phyloP scores from a whole-genome alignment of 805 yeast genomes.

The Candida peoriensis region DNA sequence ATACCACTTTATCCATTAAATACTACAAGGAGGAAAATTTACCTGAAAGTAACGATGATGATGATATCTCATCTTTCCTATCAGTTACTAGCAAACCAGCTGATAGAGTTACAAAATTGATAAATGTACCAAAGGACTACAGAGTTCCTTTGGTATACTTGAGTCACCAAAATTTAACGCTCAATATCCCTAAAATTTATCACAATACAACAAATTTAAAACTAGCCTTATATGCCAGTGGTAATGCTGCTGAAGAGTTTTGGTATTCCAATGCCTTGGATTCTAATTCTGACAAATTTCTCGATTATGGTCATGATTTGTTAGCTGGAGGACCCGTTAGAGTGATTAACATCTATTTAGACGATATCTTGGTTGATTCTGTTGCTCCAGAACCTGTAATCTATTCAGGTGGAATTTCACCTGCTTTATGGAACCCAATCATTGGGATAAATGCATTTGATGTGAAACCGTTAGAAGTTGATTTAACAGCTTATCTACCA shows the following conservation, averaged over 20 bases:
- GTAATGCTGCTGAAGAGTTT: conserved; percentile 77
- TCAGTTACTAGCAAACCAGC: conserved; percentile 20
- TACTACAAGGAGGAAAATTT: conserved; percentile 37
- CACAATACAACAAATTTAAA: conserved; percentile 47
- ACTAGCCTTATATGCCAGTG: conserved; percentile 60
- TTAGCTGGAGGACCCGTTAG: conserved; percentile 71
- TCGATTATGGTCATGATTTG: conserved; percentile 33
- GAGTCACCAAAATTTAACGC: conserved; percentile 33
- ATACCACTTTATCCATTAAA: conserved; percentile 43
- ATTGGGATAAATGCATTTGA: conserved; percentile 75
- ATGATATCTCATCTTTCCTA: conserved; percentile 10
- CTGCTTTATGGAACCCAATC: conserved; percentile 76
- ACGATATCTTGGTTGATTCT: conserved; percentile 54
- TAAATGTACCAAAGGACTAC: conserved; percentile 15
- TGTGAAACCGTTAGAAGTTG: conserved; percentile 63
- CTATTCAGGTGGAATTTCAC: conserved; percentile 78
- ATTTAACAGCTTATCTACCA: conserved; percentile 67
- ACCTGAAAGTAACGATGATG: conserved; percentile 13
- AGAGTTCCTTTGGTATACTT: conserved; percentile 42
- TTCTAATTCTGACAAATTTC: conserved; percentile 36
- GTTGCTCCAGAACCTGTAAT: conserved; percentile 68
- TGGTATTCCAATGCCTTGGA: conserved; percentile 69
- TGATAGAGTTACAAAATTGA: conserved; percentile 12
- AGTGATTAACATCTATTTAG: conserved; percentile 54
- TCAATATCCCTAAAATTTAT: conserved; percentile 41